phyloP scores from a whole-genome alignment of 108 stramenopile species.

The Skeletonema grethae region DNA sequence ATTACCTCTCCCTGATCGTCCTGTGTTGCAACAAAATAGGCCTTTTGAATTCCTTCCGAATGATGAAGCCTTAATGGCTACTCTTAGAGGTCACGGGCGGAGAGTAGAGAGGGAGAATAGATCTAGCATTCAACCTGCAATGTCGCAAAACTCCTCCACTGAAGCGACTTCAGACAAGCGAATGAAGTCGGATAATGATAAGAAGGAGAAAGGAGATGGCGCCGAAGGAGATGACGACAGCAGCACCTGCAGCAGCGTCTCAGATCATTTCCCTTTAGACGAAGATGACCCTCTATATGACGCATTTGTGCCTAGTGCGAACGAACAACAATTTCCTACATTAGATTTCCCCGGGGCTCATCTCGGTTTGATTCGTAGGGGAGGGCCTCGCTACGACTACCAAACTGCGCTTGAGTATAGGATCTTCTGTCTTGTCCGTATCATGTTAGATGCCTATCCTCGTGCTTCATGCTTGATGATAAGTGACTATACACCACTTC shows the following conservation, averaged over 20 bases:
- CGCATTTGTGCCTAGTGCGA: conserved; percentile 40
- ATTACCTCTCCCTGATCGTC: conserved; percentile 16
- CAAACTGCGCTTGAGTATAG: conserved; percentile 54
- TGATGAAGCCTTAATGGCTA: conserved; percentile 35
- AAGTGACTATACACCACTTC: conserved; percentile 75
- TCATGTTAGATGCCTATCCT: conserved; percentile 73
- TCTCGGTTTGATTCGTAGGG: conserved; percentile 24
- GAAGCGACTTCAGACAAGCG: neutral
- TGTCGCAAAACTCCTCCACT: neutral
- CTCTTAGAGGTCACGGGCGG: conserved; percentile 27
- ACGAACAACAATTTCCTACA: conserved; percentile 15
- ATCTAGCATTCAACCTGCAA: neutral
- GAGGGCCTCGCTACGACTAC: conserved; percentile 35
- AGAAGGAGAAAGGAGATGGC: neutral
- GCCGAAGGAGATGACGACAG: conserved; percentile 19
- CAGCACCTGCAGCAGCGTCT: conserved; percentile 27
- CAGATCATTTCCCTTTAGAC: conserved; percentile 19
- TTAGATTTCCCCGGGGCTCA: conserved; percentile 21
- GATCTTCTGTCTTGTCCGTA: conserved; percentile 66
- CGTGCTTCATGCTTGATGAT: conserved; percentile 74
- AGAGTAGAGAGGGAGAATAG: conserved; percentile 12
- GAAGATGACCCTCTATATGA: conserved; percentile 28
- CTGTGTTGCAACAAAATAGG: conserved; percentile 15
- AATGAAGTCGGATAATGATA: neutral
- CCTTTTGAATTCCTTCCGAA: conserved; percentile 29